Evolutionary conservation across 163 green algal genomes (phyloP), one percentile per base, ranked within the genome.

Genomic region (Chloroidium sp.): DNA sequence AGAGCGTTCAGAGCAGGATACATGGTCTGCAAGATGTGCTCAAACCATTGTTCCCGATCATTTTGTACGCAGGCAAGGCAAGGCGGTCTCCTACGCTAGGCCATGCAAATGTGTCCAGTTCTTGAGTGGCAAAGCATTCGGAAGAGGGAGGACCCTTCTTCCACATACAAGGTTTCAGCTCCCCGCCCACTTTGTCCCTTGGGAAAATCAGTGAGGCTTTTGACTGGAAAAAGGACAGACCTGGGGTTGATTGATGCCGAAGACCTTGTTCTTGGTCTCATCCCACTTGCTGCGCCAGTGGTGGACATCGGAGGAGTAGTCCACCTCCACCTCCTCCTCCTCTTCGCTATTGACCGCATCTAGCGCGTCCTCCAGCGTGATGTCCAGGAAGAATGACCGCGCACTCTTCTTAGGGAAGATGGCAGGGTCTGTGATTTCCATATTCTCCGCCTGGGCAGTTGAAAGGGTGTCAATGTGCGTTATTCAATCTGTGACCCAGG

Each of bases 361-460:
- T 13, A 74, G 62, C 3, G 83, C 76, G 12, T 82, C 81, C 6
- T 81, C 78, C 77, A 91, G 80, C 10, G 82, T 88, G 75, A 91
- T 76, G 74, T 92, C 87, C 85, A 92, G 91, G 77, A 89, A 91
- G 81, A 92, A 92, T 58, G 82, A 80, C 58, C 69, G 74, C 3
- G 75, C 64, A 36, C 69, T 76, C 61, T 83, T 62, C 61, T 36
- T 36, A 36, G 36, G 60, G 69, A 75, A 72, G 79, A 74, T 36
- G 36, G 64, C 64, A 10, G 8, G 64, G 64, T 10, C 64, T 6
- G 64, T 10, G 64, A 72, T 10, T 6, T 10, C 6, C 6, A 72
- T 72, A n/a, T 72, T 72, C 6, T 72, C 64, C 64, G 6, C 64
- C 8, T 72, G 6, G 64, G 6, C 64, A 72, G 64, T 72, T 10